Conservation (phyloP, 257 asterid species). For the Rauvolfia tetraphylla region DNA sequence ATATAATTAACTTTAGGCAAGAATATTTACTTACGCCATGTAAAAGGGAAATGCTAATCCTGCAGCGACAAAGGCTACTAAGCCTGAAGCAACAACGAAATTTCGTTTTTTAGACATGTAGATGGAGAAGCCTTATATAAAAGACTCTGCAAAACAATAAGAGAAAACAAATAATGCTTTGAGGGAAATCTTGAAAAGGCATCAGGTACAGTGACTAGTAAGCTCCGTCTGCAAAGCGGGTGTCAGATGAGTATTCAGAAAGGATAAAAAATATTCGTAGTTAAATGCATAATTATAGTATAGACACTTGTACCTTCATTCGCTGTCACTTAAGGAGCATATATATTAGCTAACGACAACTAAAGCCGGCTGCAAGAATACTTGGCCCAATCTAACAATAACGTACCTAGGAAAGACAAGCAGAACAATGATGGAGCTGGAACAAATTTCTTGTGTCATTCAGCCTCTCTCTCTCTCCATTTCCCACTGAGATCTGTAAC, state of each 20-base stretch:
- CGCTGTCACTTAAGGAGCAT: not conserved
- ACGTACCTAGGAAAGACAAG: not conserved
- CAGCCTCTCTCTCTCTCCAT: not conserved
- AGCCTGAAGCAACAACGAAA: conserved; percentile 68
- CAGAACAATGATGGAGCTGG: not conserved
- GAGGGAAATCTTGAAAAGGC: not conserved
- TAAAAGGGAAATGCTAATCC: conserved; percentile 92
- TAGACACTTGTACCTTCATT: not conserved
- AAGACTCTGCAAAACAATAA: conserved; percentile 31
- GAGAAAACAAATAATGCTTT: not conserved
- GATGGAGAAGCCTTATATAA: conserved; percentile 21
- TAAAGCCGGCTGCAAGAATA: not conserved
- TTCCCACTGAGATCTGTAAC: not conserved
- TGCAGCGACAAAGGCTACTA: conserved; percentile 73
- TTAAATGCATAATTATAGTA: not conserved
- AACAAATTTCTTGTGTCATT: not conserved
- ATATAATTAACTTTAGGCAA: not conserved
- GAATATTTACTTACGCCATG: conserved; percentile 73
- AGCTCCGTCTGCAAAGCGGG: not conserved
- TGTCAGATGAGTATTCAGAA: not conserved
- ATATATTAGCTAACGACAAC: not conserved
- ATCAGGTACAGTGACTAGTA: no score
- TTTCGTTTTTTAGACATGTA: conserved; percentile 76
- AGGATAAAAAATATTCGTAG: not conserved
- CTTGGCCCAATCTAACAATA: not conserved